Evolutionary conservation across 306 rosid genomes (phyloP), one percentile per base, ranked within the genome.

Genomic region (Medicago lupulina): DNA sequence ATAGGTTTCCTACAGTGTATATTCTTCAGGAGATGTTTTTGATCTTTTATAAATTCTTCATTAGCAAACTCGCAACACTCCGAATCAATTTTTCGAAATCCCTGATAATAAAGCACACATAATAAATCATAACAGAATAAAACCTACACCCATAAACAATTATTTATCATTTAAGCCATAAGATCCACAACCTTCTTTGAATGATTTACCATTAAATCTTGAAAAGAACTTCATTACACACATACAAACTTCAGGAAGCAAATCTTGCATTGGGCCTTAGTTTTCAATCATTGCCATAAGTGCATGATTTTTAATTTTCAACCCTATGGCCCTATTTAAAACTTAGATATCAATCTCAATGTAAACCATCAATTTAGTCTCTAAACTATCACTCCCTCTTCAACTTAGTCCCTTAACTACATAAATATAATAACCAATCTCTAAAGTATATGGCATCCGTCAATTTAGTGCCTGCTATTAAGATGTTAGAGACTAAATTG

Each of bases 1-100:
- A 96, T 90, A 49, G 99, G 99, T 85, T 96, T 96, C 84, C 98
- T 85, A 31, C 99, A 96, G 82, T 96, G 90, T 83, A 96, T 96
- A 77, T 90, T 87, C 79, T 92, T 92, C 73, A 96, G 99, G 47
- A 90, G 96, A 83, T 96, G 90, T 85, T 96, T 92, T 80, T 92
- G 90, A 80, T 88, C 99, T 88, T 92, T 93, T 43, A 88, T 44
- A 60, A 96, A 96, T 1, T 89, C 99, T 51, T 96, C 99, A 83
- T 96, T 96, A 17, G 88, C 89, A 85, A 96, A 96, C 76, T 92
- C 98, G 98, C 99, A 96, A 63, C 78, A 85, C 83, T 92, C 98
- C 70, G 98, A 88, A 83, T 96, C 93, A 68, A 85, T 87, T 91
- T 96, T 96, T 9, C 91, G 91, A 79, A 96, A 96, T 40, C 98